These are phyloP conservation scores for Galeopsis tetrahit DNA, from an alignment of 257 asterid species.

Conservation along the genomic window DNA sequence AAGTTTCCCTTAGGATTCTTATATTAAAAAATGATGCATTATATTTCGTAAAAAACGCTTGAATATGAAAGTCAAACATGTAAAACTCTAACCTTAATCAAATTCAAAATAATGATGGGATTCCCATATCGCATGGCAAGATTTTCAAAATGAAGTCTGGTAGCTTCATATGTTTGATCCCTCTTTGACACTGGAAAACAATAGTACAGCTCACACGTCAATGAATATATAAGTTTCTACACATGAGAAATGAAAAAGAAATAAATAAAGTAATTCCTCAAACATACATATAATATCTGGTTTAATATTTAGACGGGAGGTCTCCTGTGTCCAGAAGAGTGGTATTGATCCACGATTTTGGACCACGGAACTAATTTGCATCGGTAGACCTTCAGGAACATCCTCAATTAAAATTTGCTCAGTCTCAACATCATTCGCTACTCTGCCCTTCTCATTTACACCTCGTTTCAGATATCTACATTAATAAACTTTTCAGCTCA, in stretches of 20 bases:
- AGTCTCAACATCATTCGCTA: conserved; percentile 97
- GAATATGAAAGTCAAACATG: conserved; percentile 24
- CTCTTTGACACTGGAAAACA: conserved; percentile 79
- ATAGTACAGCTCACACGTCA: conserved; percentile 21
- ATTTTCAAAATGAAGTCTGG: conserved; percentile 90
- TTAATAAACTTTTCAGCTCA: conserved; percentile 31
- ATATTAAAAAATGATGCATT: not conserved
- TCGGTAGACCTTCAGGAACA: conserved; percentile 69
- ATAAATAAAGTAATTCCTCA: conserved; percentile 17
- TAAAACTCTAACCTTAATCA: conserved; percentile 76
- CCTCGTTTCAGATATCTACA: conserved; percentile 95
- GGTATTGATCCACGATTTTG: conserved; percentile 99
- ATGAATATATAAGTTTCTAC: conserved; percentile 9
- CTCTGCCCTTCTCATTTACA: conserved; percentile 86
- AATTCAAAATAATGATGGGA: conserved; percentile 87
- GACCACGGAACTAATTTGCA: conserved; percentile 86
- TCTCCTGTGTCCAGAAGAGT: conserved; percentile 96
- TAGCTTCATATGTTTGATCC: conserved; percentile 87
- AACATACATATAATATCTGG: conserved; percentile 93
- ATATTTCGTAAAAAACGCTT: conserved; percentile 21
- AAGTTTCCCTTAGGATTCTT: conserved; percentile 3
- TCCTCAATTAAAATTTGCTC: conserved; percentile 88
- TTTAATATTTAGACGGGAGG: conserved; percentile 87
- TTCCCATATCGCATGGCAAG: conserved; percentile 90
- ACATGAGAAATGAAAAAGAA: not conserved